Evolutionary conservation across 23 red algal species (phyloP), one percentile per base, ranked within the genome.

Genomic region (Gracilaria domingensis): DNA sequence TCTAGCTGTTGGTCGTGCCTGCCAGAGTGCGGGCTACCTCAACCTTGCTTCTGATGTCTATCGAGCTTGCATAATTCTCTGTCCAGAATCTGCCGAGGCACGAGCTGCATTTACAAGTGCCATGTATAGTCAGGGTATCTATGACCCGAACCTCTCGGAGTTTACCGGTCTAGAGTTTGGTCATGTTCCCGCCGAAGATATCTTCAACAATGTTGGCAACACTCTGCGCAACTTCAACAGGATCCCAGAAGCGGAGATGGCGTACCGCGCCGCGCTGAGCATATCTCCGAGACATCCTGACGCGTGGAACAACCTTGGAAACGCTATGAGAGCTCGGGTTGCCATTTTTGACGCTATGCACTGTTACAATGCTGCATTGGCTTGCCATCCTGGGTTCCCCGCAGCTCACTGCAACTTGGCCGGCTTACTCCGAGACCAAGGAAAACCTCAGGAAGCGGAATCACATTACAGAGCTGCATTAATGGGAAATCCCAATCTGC

Each of bases 301-400:
- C 13, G 90, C 90, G 18, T 86, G 81, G 81, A 93, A 93, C 62
- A 93, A 93, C 82, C 81, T 93, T 32, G 90, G 90, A 0, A 93
- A 86, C 44, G 90, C 81, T 5, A 85, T 93, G 81, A 75, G 90
- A 50, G 90, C 90, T 24, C 36, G 71, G 35, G 90, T 80, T 32
- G 69, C 66, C 16, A 64, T 86, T 66, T 60, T 79, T 35, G 90
- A 93, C 35, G 90, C 90, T 17, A 85, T 93, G 47, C 72, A 73
- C 23, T 85, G 81, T 1, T 93, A 93, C 25, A 79, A 70, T 16
- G 48, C 72, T 17, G 66, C 90, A 25, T 55, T 93, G 47, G 28
- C 81, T 44, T 85, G 50, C 53, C 81, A 85, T 50, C 53, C 81
- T 3, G 90, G 90, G 2, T 85, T 86, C 54, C 54, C 90, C 12